Base-by-base conservation (phyloP, 495 filamentous ascomycete species). In the Podospora anserina region DNA sequence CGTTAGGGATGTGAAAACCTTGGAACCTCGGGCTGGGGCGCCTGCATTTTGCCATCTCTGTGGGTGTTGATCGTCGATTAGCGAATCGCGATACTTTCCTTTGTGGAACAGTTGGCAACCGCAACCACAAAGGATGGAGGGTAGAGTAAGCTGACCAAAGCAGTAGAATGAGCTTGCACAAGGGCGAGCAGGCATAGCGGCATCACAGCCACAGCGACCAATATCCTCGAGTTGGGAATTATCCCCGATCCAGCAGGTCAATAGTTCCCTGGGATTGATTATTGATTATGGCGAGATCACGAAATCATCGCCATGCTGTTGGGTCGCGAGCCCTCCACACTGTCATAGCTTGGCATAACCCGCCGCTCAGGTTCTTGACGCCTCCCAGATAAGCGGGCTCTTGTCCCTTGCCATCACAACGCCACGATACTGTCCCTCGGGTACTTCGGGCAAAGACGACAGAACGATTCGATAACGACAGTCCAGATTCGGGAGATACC, bases 381-480 rank as follows among this genome's bases (percentile, higher is more conserved):
- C 55, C 55, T 58, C n/a, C 55, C n/a, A 58, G 55, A 58, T 58
- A 58, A 58, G 55, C 55, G 55, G 55, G 55, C 55, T 58, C 18
- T 58, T 5, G 55, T 58, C 23, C 55, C 55, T 15, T 58, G 55
- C 23, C 55, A n/a, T 58, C 18, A 6, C 23, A 26, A 23, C 55
- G 23, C 55, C n/a, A 58, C n/a, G 55, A 58, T 58, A 18, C 4
- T 26, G 55, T 49, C 13, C n/a, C 23, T 58, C 55, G 55, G 55
- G 55, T 58, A 58, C 55, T 18, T 26, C 55, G 55, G 55, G 23
- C 39, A 26, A n/a, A 20, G 6, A 13, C 6, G 18, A 19, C n/a
- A 18, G 55, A 20, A 26, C 13, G 55, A 58, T 26, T 26, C 23
- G 55, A 58, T 58, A 58, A 15, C 55, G 55, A 58, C 2, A 20